Evolutionary conservation across 2,329 filamentous ascomycete genomes (phyloP), one percentile per base, ranked within the genome.

Genomic region (Phaeophleospora eucalypticola): DNA sequence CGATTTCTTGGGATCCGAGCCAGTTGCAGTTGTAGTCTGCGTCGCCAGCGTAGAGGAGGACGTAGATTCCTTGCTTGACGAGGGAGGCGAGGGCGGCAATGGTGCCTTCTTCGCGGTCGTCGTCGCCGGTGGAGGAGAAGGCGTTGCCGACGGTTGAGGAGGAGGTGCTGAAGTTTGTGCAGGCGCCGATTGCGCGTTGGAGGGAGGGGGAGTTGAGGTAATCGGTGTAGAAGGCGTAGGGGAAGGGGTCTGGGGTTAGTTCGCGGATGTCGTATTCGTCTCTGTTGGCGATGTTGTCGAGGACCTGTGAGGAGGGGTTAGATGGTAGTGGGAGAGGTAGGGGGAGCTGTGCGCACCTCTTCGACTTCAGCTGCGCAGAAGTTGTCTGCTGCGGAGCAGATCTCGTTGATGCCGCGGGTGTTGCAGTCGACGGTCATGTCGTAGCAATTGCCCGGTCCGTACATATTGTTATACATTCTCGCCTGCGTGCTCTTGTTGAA

Each of bases 261-360:
- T 81, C 74, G 29, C 80, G 73, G 56, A 82, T 72, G 54, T 84
- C 81, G 60, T 82, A 82, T 56, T 80, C 74, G 62, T 82, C 78
- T 32, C 80, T 71, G 1, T 69, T 70, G 0, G 74, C 65, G 51
- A 76, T 72, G n/a, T 64, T 61, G 57, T 80, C 77, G 43, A 76
- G 77, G 14, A 78, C 54, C 14, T 37, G 15, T 12, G 12, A 12
- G 12, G 24, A 7, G 7, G 12, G 12, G 12, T 7, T 29, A 6
- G 24, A 7, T 29, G 12, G 24, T 7, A 6, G 12, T 29, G 24
- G 12, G 6, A 6, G 12, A 6, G 7, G 12, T 29, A 7, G 24
- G 24, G 24, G 24, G 6, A 12, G 24, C 24, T 29, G 24, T 29
- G 24, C 6, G 24, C 24, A 29, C 24, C 17, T 51, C 56, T 53